Conservation (phyloP, 2,329 filamentous ascomycete species). For the Epichloe sibirici region DNA sequence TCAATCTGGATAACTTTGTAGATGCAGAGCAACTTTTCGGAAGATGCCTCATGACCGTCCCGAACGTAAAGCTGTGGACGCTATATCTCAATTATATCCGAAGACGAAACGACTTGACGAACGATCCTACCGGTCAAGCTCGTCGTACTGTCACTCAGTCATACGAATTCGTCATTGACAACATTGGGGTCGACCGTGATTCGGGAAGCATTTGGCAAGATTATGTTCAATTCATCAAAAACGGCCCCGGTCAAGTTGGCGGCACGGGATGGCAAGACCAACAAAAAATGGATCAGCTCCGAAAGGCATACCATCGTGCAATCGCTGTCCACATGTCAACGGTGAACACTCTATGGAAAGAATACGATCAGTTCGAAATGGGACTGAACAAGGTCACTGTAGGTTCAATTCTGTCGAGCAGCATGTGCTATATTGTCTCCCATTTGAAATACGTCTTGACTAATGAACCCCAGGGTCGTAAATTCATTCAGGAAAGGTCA, state of each 20-base stretch:
- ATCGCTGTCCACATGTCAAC: slow-evolving; percentile 77
- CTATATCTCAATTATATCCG: slow-evolving; percentile 93
- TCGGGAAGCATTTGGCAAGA: slow-evolving; percentile 86
- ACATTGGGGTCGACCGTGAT: slow-evolving; percentile 84
- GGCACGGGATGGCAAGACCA: slow-evolving; percentile 90
- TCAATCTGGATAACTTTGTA: slow-evolving; percentile 70
- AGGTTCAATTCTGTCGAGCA: slow-evolving; percentile 20
- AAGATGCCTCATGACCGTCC: slow-evolving; percentile 63
- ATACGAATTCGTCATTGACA: slow-evolving; percentile 84
- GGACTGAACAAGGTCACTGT: slow-evolving; percentile 84
- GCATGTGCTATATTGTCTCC: not conserved
- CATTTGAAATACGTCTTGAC: not conserved
- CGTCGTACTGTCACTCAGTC: slow-evolving; percentile 71
- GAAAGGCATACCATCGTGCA: slow-evolving; percentile 85
- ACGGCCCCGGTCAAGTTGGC: slow-evolving; percentile 72
- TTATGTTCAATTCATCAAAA: slow-evolving; percentile 87
- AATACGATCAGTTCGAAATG: slow-evolving; percentile 96
- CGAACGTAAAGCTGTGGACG: slow-evolving; percentile 80
- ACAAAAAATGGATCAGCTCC: slow-evolving; percentile 91
- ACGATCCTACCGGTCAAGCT: slow-evolving; percentile 64
- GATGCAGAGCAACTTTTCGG: slow-evolving; percentile 76
- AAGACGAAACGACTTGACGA: slow-evolving; percentile 70
- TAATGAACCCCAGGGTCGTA: slow-evolving; percentile 56
- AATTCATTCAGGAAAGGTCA: slow-evolving; percentile 87
- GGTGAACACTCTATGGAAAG: slow-evolving; percentile 82